Base-by-base conservation (phyloP, 2,329 filamentous ascomycete genomes). In the Talaromyces sp. region DNA sequence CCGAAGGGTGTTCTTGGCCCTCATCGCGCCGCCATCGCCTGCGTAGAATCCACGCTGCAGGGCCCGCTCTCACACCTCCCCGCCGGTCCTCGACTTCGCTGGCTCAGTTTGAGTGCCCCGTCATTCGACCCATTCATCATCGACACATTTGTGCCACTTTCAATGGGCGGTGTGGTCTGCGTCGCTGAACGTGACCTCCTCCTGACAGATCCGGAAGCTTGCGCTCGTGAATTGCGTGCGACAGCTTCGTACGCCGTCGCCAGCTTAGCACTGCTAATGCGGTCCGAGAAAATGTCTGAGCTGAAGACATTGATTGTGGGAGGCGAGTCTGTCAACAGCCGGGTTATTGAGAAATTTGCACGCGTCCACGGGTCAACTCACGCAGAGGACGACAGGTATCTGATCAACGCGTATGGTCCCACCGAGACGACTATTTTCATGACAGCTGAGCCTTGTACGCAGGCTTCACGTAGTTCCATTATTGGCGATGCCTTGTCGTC, bases 31-130 rank as follows among this genome's bases (percentile, higher is more conserved):
- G 41, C 58, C 41, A 31, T 60, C 13, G 43, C 58, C 27, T 60
- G 52, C n/a, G 31, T 56, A 56, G 52, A 3, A 50, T 60, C 58
- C 19, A 60, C 58, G 14, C 58, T 60, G 11, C 27, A 33, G 3
- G 58, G 24, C 41, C 58, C 58, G 27, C 58, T 56, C 10, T 35
- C 52, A 37, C 58, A 60, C 3, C 41, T 60, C 24, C 43, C 58
- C 14, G 16, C 31, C 3, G 58, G 58, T 24, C 43, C 58, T 45
- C 58, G 58, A 19, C 72, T 76, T 35, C 70, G 77, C 13, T 79
- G 77, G 14, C 82, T 88, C 16, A 84, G 86, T 66, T 81, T 86
- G 64, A 84, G 84, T 0, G 84, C 83, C 2, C 85, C 83, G 69
- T 81, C 82, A 19, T 83, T 85, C 60, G 84, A 87, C 68, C 79